These are phyloP conservation scores for Periconia sp. DNA, from an alignment of 2,329 filamentous ascomycete genomes.

Conservation along the genomic window DNA sequence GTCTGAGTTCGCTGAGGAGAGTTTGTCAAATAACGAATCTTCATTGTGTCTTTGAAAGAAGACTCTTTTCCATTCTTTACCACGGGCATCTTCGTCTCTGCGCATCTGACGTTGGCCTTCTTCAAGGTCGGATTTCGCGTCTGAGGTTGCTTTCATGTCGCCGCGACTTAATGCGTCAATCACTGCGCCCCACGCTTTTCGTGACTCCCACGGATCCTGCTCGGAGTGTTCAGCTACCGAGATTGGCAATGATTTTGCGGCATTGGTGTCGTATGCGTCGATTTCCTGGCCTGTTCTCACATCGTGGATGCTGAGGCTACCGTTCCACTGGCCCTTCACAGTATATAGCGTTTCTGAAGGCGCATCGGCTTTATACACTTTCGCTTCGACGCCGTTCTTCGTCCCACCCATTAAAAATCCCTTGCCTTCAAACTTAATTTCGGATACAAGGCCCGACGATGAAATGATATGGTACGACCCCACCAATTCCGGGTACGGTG, in stretches of 20 bases:
- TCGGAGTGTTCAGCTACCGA: conserved; percentile 36
- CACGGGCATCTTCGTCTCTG: conserved; percentile 43
- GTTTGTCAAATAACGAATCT: conserved; percentile 33
- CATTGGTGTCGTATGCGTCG: conserved; percentile 43
- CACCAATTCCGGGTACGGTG: conserved; percentile 52
- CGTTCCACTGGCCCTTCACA: conserved; percentile 51
- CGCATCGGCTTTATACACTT: conserved; percentile 43
- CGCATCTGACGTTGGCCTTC: conserved; percentile 51
- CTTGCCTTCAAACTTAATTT: conserved; percentile 54
- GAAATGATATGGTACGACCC: conserved; percentile 50
- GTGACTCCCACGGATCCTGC: conserved; percentile 54
- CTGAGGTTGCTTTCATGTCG: conserved; percentile 47
- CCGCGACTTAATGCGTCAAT: conserved; percentile 46
- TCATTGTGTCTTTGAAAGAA: conserved; percentile 47
- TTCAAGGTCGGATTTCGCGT: conserved; percentile 41
- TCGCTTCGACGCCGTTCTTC: conserved; percentile 51
- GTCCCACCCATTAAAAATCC: conserved; percentile 46
- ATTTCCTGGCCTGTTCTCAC: conserved; percentile 37
- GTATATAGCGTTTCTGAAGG: conserved; percentile 44
- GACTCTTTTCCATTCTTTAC: conserved; percentile 45
- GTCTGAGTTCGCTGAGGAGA: conserved; percentile 24
- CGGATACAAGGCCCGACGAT: conserved; percentile 49
- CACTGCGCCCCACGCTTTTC: conserved; percentile 51
- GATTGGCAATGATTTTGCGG: conserved; percentile 24
- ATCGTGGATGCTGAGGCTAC: conserved; percentile 47